A percentile compares a stretch with the other conserved stretches of the same genome.
Evolutionary conservation across 2,329 filamentous ascomycete genomes (phyloP).

Genomic region (Juglanconis juglandina): DNA sequence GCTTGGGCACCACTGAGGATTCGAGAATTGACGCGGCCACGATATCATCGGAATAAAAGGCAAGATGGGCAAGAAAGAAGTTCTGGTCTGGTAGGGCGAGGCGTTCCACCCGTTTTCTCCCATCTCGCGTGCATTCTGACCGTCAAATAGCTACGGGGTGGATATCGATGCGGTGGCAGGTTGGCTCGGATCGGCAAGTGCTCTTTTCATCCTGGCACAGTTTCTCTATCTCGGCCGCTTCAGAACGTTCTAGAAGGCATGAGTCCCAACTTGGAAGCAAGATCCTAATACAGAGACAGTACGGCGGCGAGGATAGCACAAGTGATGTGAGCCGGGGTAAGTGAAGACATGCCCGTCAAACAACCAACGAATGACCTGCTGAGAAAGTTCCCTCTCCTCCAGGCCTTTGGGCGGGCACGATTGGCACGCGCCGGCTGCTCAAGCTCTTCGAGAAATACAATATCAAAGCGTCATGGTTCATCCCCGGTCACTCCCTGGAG

Average conservation of each 20-base stretch:
- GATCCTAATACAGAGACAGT: slow-evolving; percentile 27
- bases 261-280: too few species aligned
- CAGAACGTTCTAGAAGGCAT: too few species aligned
- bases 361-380: slow-evolving; percentile 28
- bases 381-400: not conserved
- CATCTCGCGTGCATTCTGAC: not conserved
- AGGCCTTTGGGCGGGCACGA: slow-evolving; percentile 63
- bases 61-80: slow-evolving; percentile 25
- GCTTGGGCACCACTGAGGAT: too few species aligned
- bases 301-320: slow-evolving; percentile 68
- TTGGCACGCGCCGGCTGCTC: slow-evolving; percentile 62
- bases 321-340: slow-evolving; percentile 69
- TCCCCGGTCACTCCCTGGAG: slow-evolving; percentile 46
- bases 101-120: too few species aligned
- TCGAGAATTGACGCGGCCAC: too few species aligned
- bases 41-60: not conserved
- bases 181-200: slow-evolving; percentile 59
- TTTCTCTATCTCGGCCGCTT: too few species aligned
- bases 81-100: slow-evolving; percentile 22
- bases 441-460: slow-evolving; percentile 70
- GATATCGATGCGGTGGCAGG: slow-evolving; percentile 75
- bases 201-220: too few species aligned
- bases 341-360: not conserved
- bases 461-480: slow-evolving; percentile 61
- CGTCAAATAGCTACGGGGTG: slow-evolving; percentile 55